phyloP scores from a whole-genome alignment of 2,329 filamentous ascomycete species.

The Claviceps purpurea region DNA sequence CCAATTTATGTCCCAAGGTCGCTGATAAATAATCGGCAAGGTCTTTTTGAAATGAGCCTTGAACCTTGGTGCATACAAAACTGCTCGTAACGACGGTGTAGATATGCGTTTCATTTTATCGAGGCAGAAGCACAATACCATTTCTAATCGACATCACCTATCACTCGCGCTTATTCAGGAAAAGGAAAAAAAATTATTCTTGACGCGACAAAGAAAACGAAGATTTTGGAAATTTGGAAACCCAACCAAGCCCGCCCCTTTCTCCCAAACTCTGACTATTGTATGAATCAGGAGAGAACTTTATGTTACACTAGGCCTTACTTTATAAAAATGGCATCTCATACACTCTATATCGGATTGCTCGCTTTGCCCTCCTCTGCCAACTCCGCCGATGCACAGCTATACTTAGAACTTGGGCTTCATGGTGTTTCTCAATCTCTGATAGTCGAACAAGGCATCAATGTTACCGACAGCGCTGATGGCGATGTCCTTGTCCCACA shows the following conservation, averaged over 20 bases:
- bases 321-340: conserved; percentile 32
- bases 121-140: not conserved
- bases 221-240: conserved; percentile 1
- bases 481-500: conserved; percentile 96
- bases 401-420: conserved; percentile 55
- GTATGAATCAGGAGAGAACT: conserved; percentile 26
- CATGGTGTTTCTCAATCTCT: conserved; percentile 71
- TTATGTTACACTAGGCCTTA: conserved; percentile 41
- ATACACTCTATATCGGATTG: conserved; percentile 41
- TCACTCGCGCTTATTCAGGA: not conserved
- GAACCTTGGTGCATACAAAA: no score
- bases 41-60: no score
- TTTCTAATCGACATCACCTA: not conserved
- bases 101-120: not conserved
- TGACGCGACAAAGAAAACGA: conserved; percentile 7
- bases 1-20: not conserved
- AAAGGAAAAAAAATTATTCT: not conserved
- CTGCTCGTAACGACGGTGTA: not conserved
- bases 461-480: conserved; percentile 87
- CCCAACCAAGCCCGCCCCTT: not conserved
- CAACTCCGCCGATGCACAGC: conserved; percentile 16
- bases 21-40: no score
- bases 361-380: conserved; percentile 17
- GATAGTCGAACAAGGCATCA: conserved; percentile 73
- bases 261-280: conserved; percentile 14